These are phyloP conservation scores for Populus hybrid DNA, from an alignment of 441 rosid species.

Conservation along the genomic window DNA sequence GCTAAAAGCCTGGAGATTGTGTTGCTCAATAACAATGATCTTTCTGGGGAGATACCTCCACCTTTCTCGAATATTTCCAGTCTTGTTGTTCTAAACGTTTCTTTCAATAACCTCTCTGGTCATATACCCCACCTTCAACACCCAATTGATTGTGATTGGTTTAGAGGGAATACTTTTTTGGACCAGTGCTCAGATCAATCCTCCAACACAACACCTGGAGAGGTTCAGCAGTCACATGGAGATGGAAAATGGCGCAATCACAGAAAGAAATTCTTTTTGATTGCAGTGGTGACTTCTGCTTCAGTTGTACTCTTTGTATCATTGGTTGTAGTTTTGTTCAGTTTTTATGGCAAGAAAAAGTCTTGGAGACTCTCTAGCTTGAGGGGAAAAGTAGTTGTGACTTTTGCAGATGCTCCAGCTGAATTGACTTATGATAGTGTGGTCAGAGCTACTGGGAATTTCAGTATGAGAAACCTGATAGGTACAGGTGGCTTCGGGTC, in stretches of 20 bases:
- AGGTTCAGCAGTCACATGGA: conserved; percentile 21
- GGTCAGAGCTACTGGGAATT: conserved; percentile 52
- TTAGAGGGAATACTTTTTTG: conserved; percentile 38
- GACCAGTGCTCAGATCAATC: conserved; percentile 29
- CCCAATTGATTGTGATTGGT: conserved; percentile 34
- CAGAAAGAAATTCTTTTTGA: conserved; percentile 28
- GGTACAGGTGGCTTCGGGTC: conserved; percentile 73
- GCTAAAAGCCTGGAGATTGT: conserved; percentile 40
- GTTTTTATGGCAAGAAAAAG: conserved; percentile 33
- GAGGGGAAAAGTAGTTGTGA: conserved; percentile 44
- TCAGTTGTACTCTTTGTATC: conserved; percentile 30
- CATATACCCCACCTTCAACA: conserved; percentile 37
- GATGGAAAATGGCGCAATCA: conserved; percentile 20
- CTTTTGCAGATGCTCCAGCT: conserved; percentile 53
- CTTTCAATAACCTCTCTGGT: conserved; percentile 64
- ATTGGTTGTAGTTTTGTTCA: conserved; percentile 21
- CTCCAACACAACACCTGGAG: conserved; percentile 16
- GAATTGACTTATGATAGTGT: conserved; percentile 53
- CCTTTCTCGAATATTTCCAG: conserved; percentile 44
- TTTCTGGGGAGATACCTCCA: conserved; percentile 56
- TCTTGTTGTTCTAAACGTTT: conserved; percentile 43
- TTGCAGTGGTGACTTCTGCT: conserved; percentile 39
- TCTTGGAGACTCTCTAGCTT: conserved; percentile 21
- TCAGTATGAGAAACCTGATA: conserved; percentile 51
- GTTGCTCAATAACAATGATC: conserved; percentile 46